Conservation (phyloP, 495 filamentous ascomycete species). For the Immersiella caudata region DNA sequence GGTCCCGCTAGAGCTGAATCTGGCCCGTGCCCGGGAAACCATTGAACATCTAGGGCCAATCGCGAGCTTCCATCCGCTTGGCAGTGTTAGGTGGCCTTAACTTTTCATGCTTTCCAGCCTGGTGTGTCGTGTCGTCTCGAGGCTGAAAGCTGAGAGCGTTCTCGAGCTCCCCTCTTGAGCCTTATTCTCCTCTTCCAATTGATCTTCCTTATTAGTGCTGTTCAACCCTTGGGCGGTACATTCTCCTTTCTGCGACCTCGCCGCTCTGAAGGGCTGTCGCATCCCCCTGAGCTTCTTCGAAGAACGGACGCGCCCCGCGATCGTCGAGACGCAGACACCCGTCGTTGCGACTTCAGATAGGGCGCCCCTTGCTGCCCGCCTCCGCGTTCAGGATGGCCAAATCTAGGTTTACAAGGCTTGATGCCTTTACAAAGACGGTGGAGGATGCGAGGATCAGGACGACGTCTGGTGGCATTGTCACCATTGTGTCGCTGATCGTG, state of each 20-base stretch:
- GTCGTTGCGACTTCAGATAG: not conserved
- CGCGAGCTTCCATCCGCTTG: constrained; percentile 13
- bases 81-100: constrained; percentile 37
- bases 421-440: constrained; percentile 98
- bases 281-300: not conserved
- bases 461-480: constrained; percentile 95
- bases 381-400: constrained; percentile 43
- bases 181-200: not conserved
- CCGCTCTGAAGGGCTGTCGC: not conserved
- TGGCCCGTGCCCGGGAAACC: constrained; percentile 45
- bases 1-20: not conserved
- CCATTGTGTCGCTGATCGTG: constrained; percentile 82
- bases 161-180: constrained; percentile 1
- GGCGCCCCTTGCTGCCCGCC: constrained; percentile 21
- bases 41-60: not conserved
- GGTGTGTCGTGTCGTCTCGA: not conserved
- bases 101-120: constrained; percentile 17
- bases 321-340: not conserved
- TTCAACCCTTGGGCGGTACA: not conserved
- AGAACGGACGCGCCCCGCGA: not conserved
- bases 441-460: constrained; percentile 97
- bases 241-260: not conserved
- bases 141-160: constrained; percentile 8
- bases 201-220: not conserved
- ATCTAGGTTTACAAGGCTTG: constrained; percentile 91